phyloP scores from a whole-genome alignment of 2,329 filamentous ascomycete genomes.

The Lasiodiplodia sp. region DNA sequence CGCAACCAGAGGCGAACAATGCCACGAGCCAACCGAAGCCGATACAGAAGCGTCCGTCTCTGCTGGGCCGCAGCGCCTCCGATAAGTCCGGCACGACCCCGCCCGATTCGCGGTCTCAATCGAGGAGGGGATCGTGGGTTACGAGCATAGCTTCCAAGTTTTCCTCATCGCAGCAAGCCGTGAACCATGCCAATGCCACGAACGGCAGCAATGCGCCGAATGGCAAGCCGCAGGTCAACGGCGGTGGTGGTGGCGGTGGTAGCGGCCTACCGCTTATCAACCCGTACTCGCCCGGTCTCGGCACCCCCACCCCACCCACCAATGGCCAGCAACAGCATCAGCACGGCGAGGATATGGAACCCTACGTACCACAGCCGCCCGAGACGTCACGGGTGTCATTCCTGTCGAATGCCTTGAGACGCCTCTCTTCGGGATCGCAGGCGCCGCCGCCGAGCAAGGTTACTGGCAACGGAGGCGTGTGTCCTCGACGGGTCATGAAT shows the following conservation, averaged over 20 bases:
- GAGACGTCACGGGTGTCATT: slow-evolving; percentile 75
- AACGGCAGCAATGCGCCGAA: slow-evolving; percentile 3
- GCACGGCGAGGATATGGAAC: slow-evolving; percentile 52
- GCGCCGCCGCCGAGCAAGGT: slow-evolving; percentile 39
- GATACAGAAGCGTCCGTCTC: slow-evolving; percentile 48
- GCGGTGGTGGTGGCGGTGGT: slow-evolving; percentile 32
- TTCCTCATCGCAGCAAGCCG: slow-evolving; percentile 63
- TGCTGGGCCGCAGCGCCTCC: slow-evolving; percentile 51
- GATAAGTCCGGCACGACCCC: slow-evolving; percentile 44
- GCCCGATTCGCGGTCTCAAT: slow-evolving; percentile 39
- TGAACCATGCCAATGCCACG: slow-evolving; percentile 16
- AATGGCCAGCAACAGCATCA: slow-evolving; percentile 55
- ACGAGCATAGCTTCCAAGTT: slow-evolving; percentile 93
- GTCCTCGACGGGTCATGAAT: slow-evolving; percentile 83
- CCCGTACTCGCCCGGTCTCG: slow-evolving; percentile 44
- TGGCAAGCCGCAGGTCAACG: slow-evolving; percentile 34
- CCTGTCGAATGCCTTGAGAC: slow-evolving; percentile 79
- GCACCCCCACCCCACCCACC: slow-evolving; percentile 51
- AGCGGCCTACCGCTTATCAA: slow-evolving; percentile 30
- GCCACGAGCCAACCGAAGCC: slow-evolving; percentile 37
- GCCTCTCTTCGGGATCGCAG: slow-evolving; percentile 69
- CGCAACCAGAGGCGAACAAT: background rate
- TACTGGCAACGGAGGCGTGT: slow-evolving; percentile 69
- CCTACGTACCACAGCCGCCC: slow-evolving; percentile 78
- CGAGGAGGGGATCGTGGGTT: slow-evolving; percentile 84